Evolutionary conservation across 306 rosid species (phyloP).

Genomic region (Aeschynomene evenia): DNA sequence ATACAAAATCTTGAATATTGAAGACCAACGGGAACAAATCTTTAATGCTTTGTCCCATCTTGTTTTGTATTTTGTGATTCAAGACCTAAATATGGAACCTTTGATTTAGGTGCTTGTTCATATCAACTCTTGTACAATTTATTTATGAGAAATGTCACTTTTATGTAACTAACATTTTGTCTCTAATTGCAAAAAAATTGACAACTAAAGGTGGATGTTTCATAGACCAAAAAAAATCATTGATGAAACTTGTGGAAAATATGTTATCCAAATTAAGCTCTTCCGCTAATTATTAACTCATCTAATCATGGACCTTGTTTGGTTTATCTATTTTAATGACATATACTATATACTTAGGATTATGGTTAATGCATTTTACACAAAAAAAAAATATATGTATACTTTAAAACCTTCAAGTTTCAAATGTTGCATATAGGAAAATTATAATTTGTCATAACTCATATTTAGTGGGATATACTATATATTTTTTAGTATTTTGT

Average conservation of each 20-base stretch:
- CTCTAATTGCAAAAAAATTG: conserved; percentile 24
- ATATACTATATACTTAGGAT: not conserved
- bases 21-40: conserved; percentile 29
- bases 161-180: conserved; percentile 32
- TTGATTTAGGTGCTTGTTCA: conserved; percentile 30
- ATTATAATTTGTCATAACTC: not conserved
- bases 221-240: conserved; percentile 30
- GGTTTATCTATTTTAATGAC: conserved; percentile 23
- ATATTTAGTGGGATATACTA: not conserved
- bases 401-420: not conserved
- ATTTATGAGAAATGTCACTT: conserved; percentile 19
- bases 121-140: conserved; percentile 27
- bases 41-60: conserved; percentile 38
- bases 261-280: conserved; percentile 10
- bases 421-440: not conserved
- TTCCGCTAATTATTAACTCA: conserved; percentile 13
- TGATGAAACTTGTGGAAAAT: conserved; percentile 14
- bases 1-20: not conserved
- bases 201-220: conserved; percentile 15
- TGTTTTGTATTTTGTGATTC: conserved; percentile 18
- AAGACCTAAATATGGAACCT: conserved; percentile 22
- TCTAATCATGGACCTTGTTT: conserved; percentile 29
- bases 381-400: too few species aligned
- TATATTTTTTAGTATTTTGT: conserved; percentile 5
- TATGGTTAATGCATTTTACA: not conserved